Conservation (phyloP, 495 filamentous ascomycete genomes). For the Xylaria curta region DNA sequence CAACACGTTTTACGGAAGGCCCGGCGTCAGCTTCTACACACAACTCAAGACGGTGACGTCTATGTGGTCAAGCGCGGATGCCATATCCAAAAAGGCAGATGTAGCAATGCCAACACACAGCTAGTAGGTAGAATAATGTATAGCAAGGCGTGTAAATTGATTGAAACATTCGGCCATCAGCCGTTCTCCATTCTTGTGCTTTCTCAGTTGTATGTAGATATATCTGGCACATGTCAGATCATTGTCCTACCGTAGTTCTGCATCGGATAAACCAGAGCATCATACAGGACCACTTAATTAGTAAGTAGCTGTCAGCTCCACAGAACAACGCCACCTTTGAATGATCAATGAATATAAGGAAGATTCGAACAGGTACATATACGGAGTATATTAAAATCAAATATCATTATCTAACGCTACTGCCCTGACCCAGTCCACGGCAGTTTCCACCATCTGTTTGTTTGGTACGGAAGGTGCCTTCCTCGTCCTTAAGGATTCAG, state of each 20-base stretch:
- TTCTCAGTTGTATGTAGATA: background rate
- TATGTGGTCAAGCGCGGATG: constrained; percentile 86
- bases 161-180: background rate
- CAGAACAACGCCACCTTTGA: too few species aligned
- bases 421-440: background rate
- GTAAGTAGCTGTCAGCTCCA: background rate
- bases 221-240: background rate
- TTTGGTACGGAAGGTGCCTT: background rate
- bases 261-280: background rate
- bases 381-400: background rate
- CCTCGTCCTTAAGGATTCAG: background rate
- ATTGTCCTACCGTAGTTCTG: background rate
- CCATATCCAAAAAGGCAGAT: constrained; percentile 76
- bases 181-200: background rate
- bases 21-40: constrained; percentile 92
- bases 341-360: background rate
- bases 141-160: background rate
- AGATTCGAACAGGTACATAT: background rate
- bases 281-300: background rate
- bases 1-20: constrained; percentile 93
- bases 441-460: background rate
- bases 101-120: constrained; percentile 93
- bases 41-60: constrained; percentile 98
- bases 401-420: background rate
- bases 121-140: constrained; percentile 25